phyloP scores from a whole-genome alignment of 2,329 filamentous ascomycete genomes.

The Phoma sp. region DNA sequence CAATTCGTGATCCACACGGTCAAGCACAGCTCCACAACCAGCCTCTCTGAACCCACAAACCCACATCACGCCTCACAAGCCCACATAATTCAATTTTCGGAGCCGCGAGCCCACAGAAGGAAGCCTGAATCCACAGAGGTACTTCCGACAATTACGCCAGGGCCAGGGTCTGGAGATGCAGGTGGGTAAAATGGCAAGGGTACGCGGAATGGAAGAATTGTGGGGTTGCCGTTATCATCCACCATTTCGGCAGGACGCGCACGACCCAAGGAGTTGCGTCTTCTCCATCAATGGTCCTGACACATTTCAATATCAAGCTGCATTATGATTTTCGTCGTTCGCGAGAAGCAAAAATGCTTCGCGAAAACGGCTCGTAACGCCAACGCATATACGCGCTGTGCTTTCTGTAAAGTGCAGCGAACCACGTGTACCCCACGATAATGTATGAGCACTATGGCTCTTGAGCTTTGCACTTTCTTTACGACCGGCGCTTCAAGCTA shows the following conservation, averaged over 20 bases:
- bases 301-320: constrained; percentile 15
- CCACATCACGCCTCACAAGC: constrained; percentile 2
- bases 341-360: not conserved
- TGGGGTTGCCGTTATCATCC: constrained; percentile 10
- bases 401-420: too few species aligned
- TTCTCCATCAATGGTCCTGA: too few species aligned
- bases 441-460: constrained; percentile 1
- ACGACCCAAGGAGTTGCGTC: constrained; percentile 1
- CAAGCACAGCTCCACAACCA: constrained; percentile 2
- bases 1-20: not conserved
- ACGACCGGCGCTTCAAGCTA: not conserved
- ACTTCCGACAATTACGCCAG: constrained; percentile 3
- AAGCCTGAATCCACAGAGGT: not conserved
- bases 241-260: not conserved
- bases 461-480: not conserved
- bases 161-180: constrained; percentile 2
- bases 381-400: not conserved
- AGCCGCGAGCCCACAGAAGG: not conserved
- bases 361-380: not conserved
- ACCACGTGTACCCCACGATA: not conserved
- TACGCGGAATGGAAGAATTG: not conserved
- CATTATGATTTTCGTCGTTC: not conserved
- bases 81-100: constrained; percentile 1
- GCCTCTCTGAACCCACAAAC: not conserved
- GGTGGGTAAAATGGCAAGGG: not conserved